Evolutionary conservation across 2,329 filamentous ascomycete genomes (phyloP), one percentile per base, ranked within the genome.

Genomic region (Volutella citrinella): DNA sequence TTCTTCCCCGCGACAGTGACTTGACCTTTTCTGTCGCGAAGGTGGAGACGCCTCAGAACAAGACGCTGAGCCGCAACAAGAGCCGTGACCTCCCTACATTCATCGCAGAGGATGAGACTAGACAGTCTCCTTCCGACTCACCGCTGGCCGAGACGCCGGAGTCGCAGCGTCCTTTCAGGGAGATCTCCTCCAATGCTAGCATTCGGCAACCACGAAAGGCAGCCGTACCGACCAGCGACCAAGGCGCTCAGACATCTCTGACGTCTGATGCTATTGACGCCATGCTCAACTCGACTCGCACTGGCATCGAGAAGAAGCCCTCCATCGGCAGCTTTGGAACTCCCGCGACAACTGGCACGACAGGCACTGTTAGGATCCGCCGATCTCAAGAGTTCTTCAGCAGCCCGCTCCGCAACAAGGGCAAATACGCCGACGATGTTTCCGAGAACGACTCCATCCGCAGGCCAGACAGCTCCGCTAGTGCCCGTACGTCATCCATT

Each of bases 191-290:
- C 34, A 85, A 84, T 51, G 61, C 69, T 4, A 63, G 59, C 38
- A 52, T 60, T 32, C 65, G 64, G 14, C 51, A 63, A 16, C 30
- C 46, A 7, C 68, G 65, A 37, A 73, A 68, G 51, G 51, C 45
- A 15, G 32, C 56, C 15, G 42, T 65, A 24, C 59, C 65, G 34
- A 83, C 73, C 41, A 66, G 71, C 14, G 87, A 95, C 51, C 82
- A 84, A 46, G 78, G 82, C 33, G 84, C 85, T 11, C 91, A 96
- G 63, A 96, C 90, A 16, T 73, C 83, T 23, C 69, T 96, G 19
- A 94, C 88, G n/a, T 78, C 86, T 0, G 78, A 84, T 30, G 81
- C 84, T 36, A 87, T 95, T 44, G 89, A 95, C 48, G 75, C 79
- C 35, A 72, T 95, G 52, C 57, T 63, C 11, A 54, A 56, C 27